Conservation (phyloP, 495 filamentous ascomycete genomes). For the Chaetomidium leptoderma region DNA sequence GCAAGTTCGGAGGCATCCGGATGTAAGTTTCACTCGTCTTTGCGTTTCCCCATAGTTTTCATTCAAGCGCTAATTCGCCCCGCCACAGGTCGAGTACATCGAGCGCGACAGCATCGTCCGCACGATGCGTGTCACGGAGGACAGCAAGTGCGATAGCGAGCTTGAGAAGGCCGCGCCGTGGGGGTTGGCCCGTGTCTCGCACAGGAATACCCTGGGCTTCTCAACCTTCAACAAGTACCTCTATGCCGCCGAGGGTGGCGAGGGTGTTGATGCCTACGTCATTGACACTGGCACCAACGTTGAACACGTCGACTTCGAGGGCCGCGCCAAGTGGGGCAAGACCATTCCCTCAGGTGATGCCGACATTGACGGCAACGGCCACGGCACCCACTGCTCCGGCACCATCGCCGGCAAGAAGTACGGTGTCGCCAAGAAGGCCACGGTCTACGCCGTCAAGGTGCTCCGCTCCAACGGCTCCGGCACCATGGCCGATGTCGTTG, state of each 20-base stretch:
- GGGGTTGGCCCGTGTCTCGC: slow-evolving; percentile 97
- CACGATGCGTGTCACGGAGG: slow-evolving; percentile 53
- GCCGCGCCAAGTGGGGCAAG: slow-evolving; percentile 93
- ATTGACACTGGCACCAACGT: slow-evolving; percentile 96
- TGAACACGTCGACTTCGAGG: slow-evolving; percentile 94
- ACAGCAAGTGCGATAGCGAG: slow-evolving; percentile 39
- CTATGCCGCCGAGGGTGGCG: slow-evolving; percentile 83
- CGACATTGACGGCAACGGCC: slow-evolving; percentile 94
- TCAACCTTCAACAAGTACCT: slow-evolving; percentile 97
- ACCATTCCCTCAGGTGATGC: slow-evolving; percentile 81
- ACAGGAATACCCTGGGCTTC: slow-evolving; percentile 80
- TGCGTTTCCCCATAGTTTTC: neutral
- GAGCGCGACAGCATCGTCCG: slow-evolving; percentile 92
- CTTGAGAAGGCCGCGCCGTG: slow-evolving; percentile 91
- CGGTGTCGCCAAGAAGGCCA: slow-evolving; percentile 98
- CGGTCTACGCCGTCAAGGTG: slow-evolving; percentile 95
- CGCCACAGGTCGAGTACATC: slow-evolving; percentile 84
- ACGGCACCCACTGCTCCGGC: slow-evolving; percentile 99
- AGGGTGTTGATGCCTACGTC: slow-evolving; percentile 98
- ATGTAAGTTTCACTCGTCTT: slow-evolving; percentile 68
- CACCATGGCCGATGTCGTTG: slow-evolving; percentile 97
- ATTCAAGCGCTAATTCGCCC: slow-evolving; percentile 15
- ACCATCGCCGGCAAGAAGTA: slow-evolving; percentile 97
- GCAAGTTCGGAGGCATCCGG: slow-evolving; percentile 89
- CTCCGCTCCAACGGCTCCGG: slow-evolving; percentile 95